Base-by-base conservation (phyloP, 2,329 filamentous ascomycete genomes). In the Alternaria sp. region DNA sequence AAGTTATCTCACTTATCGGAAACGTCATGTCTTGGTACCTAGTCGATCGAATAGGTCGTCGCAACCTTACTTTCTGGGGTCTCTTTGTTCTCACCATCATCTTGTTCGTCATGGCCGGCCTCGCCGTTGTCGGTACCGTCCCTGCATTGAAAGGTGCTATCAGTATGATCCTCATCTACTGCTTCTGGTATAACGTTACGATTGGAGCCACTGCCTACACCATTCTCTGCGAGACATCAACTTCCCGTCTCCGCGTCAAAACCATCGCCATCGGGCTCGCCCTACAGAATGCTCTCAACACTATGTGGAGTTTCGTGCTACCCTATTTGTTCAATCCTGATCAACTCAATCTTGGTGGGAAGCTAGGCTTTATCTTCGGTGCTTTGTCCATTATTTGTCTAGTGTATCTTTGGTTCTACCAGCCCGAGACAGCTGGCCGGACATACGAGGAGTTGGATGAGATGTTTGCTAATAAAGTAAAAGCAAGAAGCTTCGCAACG, bases 151-250 rank as follows among this genome's bases (percentile, higher is more conserved):
- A 70, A 28, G 73, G 65, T 28, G 66, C 64, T 12, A 77, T 79
- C 59, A 80, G 80, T 62, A 66, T 72, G 62, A 65, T 69, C 25
- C 40, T 74, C 2, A 11, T 72, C 11, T 72, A 65, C 30, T 67
- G 92, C 0, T 81, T 94, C 49, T 87, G 89, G 74, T 97, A 96
- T 79, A 92, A 97, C 75, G 83, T 93, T 41, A 91, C 91, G 0
- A 92, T 97, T 45, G 93, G 93, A 30, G 94, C 93, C 0, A 92
- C 96, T 5, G 92, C 90, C 76, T 97, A 94, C 81, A 94, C 92
- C 0, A 86, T 97, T 10, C 92, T 96, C 3, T 87, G 90, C 3
- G 93, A 97, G 77, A 79, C 96, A 32, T 92, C 92, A 0, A 92
- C 92, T 0, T 87, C 91, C 14, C 86, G 93, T 3, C 84, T 97